Base-by-base conservation (phyloP, 768 basidiomycete genomes). In the Mycena olivaceomarginata region DNA sequence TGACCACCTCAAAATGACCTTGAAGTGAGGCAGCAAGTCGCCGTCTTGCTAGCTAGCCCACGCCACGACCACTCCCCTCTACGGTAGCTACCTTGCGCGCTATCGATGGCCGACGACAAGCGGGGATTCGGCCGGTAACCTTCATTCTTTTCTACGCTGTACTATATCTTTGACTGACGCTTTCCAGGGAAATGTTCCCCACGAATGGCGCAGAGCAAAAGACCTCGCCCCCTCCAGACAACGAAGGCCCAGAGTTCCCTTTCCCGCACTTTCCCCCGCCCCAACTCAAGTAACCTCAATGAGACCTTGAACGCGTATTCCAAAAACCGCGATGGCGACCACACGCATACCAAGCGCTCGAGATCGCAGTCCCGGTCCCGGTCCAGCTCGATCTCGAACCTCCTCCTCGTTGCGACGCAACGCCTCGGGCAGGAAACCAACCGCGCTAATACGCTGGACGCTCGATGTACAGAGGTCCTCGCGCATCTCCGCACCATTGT, bases 391-490 rank as follows among this genome's bases (percentile, higher is more conserved):
- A 65, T 75, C n/a, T 78, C 77, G 9, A 72, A 56, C 11, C 75
- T 79, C 25, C 75, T 79, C 37, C 67, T 79, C 22, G 72, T 73
- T 12, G 68, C 78, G 16, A 76, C 78, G 1, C 75, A 79, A 60
- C 78, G 78, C 13, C 68, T 79, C 9, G 78, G 78, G 4, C 81
- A 82, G 37, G 88, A 88, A 77, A 87, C 86, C 5, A 82, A 84
- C 31, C 83, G 88, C 57, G 88, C 88, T 9, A 84, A 89, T 70
- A 83, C 85, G 10, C 85, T 87, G 2, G 88, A 89, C 63, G 66
- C 72, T 10, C 85, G 85, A 39, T 81, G 83, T 5, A 53, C 79
- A 0, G 86, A 87, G 53, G 79, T 88, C 9, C 74, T 88, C 22
- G 37, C 81, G 1, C 83, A 85, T 51, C 81, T 89, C 57, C 84